Percentiles rank a stretch among this genome's conserved stretches.
Evolutionary conservation across 345 rosid species (phyloP).

Genomic region (Excoecaria cochinchinensis): DNA sequence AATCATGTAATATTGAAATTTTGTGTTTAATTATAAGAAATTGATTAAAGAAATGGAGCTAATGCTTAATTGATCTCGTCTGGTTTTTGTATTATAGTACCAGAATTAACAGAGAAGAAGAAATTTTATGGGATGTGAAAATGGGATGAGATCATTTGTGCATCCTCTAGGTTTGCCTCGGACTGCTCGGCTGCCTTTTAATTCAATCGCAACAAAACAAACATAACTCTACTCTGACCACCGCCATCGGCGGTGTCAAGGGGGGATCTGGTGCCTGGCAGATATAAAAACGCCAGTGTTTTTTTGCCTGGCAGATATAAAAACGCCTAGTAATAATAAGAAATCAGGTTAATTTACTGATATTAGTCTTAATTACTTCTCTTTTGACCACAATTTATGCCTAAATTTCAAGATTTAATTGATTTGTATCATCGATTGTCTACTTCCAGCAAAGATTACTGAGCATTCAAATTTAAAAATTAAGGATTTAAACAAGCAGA

Average conservation of each 20-base stretch:
- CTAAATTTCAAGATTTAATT: background rate
- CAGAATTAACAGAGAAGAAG: slow-evolving; percentile 22
- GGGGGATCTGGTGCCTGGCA: slow-evolving; percentile 32
- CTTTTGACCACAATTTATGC: background rate
- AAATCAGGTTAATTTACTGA: slow-evolving; percentile 11
- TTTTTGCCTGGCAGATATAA: slow-evolving; percentile 34
- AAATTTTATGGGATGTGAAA: slow-evolving; percentile 21
- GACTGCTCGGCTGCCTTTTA: slow-evolving; percentile 44
- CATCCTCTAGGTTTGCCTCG: slow-evolving; percentile 29
- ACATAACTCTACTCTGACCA: slow-evolving; percentile 11
- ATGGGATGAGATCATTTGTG: slow-evolving; percentile 19
- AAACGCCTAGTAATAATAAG: slow-evolving; percentile 14
- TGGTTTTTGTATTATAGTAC: background rate
- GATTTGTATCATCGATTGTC: slow-evolving; percentile 2
- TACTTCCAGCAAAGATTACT: slow-evolving; percentile 17
- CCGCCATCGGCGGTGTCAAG: slow-evolving; percentile 30
- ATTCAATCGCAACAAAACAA: background rate
- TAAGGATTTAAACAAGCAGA: background rate
- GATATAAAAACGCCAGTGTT: slow-evolving; percentile 27
- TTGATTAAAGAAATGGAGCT: too few relatives aligned
- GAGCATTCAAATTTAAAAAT: slow-evolving; percentile 18
- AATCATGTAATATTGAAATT: slow-evolving; percentile 29
- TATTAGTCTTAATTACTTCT: background rate
- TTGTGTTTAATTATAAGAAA: too few relatives aligned
- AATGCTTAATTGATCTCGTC: too few relatives aligned